A percentile compares a stretch with the other conserved stretches of the same genome.
phyloP scores from a whole-genome alignment of 2,329 filamentous ascomycete genomes.

The Aureobasidium sp. region DNA sequence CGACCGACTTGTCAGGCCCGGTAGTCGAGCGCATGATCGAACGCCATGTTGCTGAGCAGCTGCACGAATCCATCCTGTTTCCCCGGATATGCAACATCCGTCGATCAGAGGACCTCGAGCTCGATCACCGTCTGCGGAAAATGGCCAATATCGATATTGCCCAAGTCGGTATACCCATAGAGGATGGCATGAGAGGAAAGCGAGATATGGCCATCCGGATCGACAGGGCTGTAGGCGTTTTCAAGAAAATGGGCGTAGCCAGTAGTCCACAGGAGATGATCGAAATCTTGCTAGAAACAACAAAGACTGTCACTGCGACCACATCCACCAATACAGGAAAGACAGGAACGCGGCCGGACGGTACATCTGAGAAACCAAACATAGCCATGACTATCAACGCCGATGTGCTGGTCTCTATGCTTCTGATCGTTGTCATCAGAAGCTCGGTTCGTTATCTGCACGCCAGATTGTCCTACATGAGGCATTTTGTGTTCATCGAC shows the following conservation, averaged over 20 bases:
- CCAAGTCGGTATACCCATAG: slow-evolving; percentile 81
- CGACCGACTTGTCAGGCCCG: slow-evolving; percentile 85
- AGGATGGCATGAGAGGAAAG: slow-evolving; percentile 69
- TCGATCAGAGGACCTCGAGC: slow-evolving; percentile 70
- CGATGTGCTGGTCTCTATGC: slow-evolving; percentile 82
- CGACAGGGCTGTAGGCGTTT: slow-evolving; percentile 72
- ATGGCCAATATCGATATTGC: slow-evolving; percentile 93
- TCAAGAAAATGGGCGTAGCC: slow-evolving; percentile 71
- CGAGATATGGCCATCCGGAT: slow-evolving; percentile 71
- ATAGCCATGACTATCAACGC: slow-evolving; percentile 64
- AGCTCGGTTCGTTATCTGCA: slow-evolving; percentile 82
- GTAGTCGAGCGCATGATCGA: slow-evolving; percentile 91
- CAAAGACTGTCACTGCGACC: slow-evolving; percentile 68
- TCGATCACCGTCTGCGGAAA: slow-evolving; percentile 82
- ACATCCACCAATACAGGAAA: slow-evolving; percentile 25
- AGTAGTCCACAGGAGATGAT: slow-evolving; percentile 85
- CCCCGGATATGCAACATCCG: slow-evolving; percentile 71
- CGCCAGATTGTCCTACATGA: slow-evolving; percentile 85
- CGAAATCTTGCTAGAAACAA: slow-evolving; percentile 65
- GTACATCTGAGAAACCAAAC: slow-evolving; percentile 42
- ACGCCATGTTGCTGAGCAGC: slow-evolving; percentile 84
- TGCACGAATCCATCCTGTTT: slow-evolving; percentile 77
- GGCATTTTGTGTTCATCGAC: slow-evolving; percentile 94
- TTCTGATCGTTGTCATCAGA: slow-evolving; percentile 86
- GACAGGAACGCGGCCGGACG: slow-evolving; percentile 25